A percentile compares a stretch with the other conserved stretches of the same genome.
phyloP scores from a whole-genome alignment of 345 rosid genomes.

The Sonneratia alba region DNA sequence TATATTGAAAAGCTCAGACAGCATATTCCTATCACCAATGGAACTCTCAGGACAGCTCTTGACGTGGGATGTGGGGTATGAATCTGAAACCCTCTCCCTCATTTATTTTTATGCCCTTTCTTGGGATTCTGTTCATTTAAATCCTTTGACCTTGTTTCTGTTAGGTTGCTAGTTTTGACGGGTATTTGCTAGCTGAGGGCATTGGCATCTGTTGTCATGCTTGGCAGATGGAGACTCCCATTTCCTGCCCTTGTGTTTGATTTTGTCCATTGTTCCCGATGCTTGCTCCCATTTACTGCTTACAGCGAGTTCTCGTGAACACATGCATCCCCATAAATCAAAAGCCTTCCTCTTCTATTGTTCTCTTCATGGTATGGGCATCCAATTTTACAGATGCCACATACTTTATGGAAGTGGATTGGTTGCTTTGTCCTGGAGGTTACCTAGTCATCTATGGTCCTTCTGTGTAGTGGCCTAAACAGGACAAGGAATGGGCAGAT shows the following conservation, averaged over 20 bases:
- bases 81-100: not conserved
- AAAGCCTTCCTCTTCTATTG: slow-evolving; percentile 14
- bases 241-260: slow-evolving; percentile 89
- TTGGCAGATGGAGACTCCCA: slow-evolving; percentile 94
- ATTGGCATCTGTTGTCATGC: slow-evolving; percentile 96
- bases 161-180: slow-evolving; percentile 96
- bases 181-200: slow-evolving; percentile 60
- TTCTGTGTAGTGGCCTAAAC: slow-evolving; percentile 97
- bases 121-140: not conserved
- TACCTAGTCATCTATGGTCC: slow-evolving; percentile 96
- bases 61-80: slow-evolving; percentile 98
- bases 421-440: slow-evolving; percentile 86
- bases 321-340: not conserved
- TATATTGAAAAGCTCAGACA: slow-evolving; percentile 83
- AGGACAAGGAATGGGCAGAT: slow-evolving; percentile 98
- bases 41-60: slow-evolving; percentile 82
- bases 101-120: not conserved
- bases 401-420: slow-evolving; percentile 87
- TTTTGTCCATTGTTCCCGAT: slow-evolving; percentile 80
- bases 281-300: slow-evolving; percentile 90
- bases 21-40: slow-evolving; percentile 69
- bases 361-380: slow-evolving; percentile 11
- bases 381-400: slow-evolving; percentile 69
- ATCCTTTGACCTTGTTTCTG: slow-evolving; percentile 9
- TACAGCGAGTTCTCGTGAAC: slow-evolving; percentile 54